Evolutionary conservation across 768 basidiomycete genomes (phyloP), one percentile per base, ranked within the genome.

Genomic region (Kwoniella shandongensis): DNA sequence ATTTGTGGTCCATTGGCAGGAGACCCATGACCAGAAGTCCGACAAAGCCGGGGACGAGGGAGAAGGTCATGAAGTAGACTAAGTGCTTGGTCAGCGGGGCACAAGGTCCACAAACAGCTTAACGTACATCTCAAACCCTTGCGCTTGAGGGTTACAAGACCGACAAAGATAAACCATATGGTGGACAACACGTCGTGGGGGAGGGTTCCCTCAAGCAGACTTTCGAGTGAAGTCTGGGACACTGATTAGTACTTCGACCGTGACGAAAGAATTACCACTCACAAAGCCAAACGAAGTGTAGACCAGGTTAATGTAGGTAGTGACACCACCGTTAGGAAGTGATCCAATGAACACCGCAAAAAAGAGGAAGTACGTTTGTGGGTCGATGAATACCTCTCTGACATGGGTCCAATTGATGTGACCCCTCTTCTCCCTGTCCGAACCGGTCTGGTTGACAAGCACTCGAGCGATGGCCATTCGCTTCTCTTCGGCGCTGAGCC

Each of bases 371-470:
- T 61, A 66, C 18, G 52, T 49, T 22, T 63, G 60, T 5, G 64
- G 67, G 30, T 66, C 64, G 23, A 54, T 32, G 49, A 71, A 57
- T 3, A 61, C 62, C 29, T 71, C 69, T 8, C n/a, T 42, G 12
- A 67, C 58, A 29, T 71, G 69, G 29, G 40, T 44, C 63, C 57
- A 61, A 39, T 63, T 65, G 61, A 57, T 67, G 32, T 6, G 6
- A 6, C 13, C 13, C 13, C 32, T 32, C 6, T 13, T 13, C 23
- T 11, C 18, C 32, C 49, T 35, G 40, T 55, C 53, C 10, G 63
- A 56, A 2, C 69, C 69, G 23, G 66, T 63, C 26, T 71, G 58
- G 54, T 71, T 71, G 45, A 42, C 51, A 40, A 59, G 54, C 23
- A 71, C 57, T 42, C 69, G 41, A 25, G 67, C 69, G 48, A 54